Conservation (phyloP, 2,329 filamentous ascomycete species). For the Fonsecaea monophora region DNA sequence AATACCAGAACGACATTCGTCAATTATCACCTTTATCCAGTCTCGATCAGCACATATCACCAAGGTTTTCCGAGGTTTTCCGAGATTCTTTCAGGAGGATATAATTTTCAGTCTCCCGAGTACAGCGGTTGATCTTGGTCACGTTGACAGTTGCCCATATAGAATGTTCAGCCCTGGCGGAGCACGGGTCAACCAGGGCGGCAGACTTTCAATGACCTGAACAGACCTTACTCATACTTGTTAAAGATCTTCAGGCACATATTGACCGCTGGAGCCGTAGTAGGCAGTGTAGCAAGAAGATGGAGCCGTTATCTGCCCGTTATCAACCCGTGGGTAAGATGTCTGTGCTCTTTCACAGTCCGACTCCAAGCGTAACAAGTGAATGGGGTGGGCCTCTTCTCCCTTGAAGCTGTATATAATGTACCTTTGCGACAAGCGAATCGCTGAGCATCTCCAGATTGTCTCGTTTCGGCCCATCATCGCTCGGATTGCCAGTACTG, state of each 20-base stretch:
- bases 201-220: not conserved
- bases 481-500: no score
- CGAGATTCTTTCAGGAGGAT: not conserved
- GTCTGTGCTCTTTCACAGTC: not conserved
- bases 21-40: not conserved
- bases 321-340: not conserved
- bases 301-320: not conserved
- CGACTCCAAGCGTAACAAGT: no score
- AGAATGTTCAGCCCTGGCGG: not conserved
- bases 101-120: not conserved
- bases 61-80: not conserved
- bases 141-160: not conserved
- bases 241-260: not conserved
- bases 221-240: not conserved
- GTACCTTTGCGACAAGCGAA: no score
- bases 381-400: no score
- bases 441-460: no score
- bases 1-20: not conserved
- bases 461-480: no score
- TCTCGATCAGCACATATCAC: not conserved
- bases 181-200: not conserved
- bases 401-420: no score
- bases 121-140: not conserved
- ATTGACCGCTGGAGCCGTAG: not conserved
- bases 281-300: not conserved